A percentile compares a stretch with the other conserved stretches of the same genome.
These are phyloP conservation scores for Paecilomyces fulvus DNA, from an alignment of 2,329 filamentous ascomycete species.

Conservation along the genomic window DNA sequence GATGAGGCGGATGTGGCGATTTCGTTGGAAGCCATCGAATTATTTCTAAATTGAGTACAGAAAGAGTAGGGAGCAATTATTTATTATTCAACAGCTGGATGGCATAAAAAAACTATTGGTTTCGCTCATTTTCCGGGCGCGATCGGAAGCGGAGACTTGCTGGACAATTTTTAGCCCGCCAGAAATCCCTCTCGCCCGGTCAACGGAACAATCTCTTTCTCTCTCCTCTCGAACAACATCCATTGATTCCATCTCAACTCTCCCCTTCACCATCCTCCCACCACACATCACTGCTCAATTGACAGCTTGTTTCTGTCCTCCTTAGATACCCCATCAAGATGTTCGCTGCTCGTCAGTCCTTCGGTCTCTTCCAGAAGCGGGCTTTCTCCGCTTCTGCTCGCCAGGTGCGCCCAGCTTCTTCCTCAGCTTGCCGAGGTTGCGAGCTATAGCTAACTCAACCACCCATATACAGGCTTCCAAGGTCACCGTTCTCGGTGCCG, in stretches of 20 bases:
- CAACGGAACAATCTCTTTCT: constrained; percentile 8
- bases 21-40: too few species aligned
- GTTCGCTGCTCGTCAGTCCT: constrained; percentile 59
- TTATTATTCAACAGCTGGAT: too few species aligned
- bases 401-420: constrained; percentile 49
- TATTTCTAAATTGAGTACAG: too few species aligned
- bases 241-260: constrained; percentile 6
- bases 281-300: constrained; percentile 2
- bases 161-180: constrained; percentile 8
- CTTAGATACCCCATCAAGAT: constrained; percentile 43
- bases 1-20: not conserved
- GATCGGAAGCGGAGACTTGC: constrained; percentile 14
- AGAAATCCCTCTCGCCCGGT: constrained; percentile 2
- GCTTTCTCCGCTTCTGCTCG: constrained; percentile 73
- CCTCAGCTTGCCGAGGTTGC: constrained; percentile 1
- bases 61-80: too few species aligned
- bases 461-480: constrained; percentile 66
- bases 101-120: not conserved
- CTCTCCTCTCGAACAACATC: constrained; percentile 8
- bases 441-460: not conserved
- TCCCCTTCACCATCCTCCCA: constrained; percentile 5
- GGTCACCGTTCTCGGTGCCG: constrained; percentile 93
- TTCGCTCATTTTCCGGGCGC: constrained; percentile 4
- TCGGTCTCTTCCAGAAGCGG: constrained; percentile 58
- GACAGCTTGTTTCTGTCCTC: constrained; percentile 1